Percentiles rank a stretch among this genome's conserved stretches.
Evolutionary conservation across 306 rosid genomes (phyloP).

Genomic region (Medicago ruthenica): DNA sequence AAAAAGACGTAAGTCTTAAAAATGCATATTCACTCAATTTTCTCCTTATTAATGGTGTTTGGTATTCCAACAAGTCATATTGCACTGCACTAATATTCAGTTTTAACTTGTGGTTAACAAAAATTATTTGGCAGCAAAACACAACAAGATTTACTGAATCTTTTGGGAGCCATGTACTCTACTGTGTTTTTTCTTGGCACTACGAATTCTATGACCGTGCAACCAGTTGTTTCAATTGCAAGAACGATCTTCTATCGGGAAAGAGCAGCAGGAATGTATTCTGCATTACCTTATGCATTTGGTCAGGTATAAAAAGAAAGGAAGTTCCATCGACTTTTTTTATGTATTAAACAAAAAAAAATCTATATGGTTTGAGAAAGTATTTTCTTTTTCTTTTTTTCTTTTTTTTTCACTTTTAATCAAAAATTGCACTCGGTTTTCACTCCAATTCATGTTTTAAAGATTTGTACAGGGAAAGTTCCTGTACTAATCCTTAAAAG

Average conservation of each 20-base stretch:
- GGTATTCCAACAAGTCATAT: not conserved
- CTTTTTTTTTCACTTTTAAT: not conserved
- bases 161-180: conserved; percentile 72
- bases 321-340: not conserved
- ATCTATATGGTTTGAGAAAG: not conserved
- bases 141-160: conserved; percentile 54
- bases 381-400: not conserved
- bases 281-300: conserved; percentile 52
- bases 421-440: not conserved
- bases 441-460: not conserved
- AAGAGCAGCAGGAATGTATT: conserved; percentile 59
- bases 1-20: conserved; percentile 48
- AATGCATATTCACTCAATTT: conserved; percentile 3
- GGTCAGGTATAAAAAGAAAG: conserved; percentile 41
- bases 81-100: conserved; percentile 31
- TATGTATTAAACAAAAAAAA: not conserved
- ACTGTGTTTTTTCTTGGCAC: conserved; percentile 47
- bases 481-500: not conserved
- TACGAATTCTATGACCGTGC: conserved; percentile 50
- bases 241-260: conserved; percentile 82
- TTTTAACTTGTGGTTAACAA: not conserved
- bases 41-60: not conserved
- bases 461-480: not conserved
- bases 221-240: conserved; percentile 61
- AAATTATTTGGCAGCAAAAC: conserved; percentile 31